Evolutionary conservation across 257 asterid genomes (phyloP).

Genomic region (Nicotiana attenuata): DNA sequence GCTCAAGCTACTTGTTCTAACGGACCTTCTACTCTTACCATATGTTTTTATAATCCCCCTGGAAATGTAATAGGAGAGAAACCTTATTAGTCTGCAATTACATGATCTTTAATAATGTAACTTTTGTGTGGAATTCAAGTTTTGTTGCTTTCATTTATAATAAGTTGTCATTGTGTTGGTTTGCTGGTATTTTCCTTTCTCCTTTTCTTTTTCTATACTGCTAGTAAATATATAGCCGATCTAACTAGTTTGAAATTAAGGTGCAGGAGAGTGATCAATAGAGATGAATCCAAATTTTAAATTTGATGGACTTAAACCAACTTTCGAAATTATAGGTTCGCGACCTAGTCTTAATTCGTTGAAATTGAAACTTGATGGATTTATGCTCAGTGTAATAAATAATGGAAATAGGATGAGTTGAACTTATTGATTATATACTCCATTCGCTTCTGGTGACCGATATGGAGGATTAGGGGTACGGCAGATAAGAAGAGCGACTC

Average conservation of each 20-base stretch:
- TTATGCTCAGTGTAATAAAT: too few species aligned
- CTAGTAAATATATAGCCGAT: not conserved
- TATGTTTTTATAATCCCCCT: constrained; percentile 80
- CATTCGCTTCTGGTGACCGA: not conserved
- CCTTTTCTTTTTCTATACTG: not conserved
- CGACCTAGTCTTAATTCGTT: not conserved
- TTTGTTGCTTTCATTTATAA: not conserved
- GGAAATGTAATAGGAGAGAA: constrained; percentile 88
- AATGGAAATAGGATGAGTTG: too few species aligned
- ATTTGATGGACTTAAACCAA: not conserved
- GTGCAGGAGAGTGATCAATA: not conserved
- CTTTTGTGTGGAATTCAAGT: not conserved
- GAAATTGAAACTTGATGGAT: not conserved
- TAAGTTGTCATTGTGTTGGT: not conserved
- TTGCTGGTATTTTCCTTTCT: not conserved
- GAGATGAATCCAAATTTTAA: not conserved
- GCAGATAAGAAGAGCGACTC: too few species aligned
- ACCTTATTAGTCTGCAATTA: constrained; percentile 43
- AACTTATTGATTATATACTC: not conserved
- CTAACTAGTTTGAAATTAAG: not conserved
- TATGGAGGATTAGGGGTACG: too few species aligned
- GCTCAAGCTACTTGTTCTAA: constrained; percentile 55
- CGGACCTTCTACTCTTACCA: constrained; percentile 42
- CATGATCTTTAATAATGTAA: not conserved
- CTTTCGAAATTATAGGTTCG: not conserved